Conservation (phyloP, 2,329 filamentous ascomycete species). For the Colletotrichum sp. region DNA sequence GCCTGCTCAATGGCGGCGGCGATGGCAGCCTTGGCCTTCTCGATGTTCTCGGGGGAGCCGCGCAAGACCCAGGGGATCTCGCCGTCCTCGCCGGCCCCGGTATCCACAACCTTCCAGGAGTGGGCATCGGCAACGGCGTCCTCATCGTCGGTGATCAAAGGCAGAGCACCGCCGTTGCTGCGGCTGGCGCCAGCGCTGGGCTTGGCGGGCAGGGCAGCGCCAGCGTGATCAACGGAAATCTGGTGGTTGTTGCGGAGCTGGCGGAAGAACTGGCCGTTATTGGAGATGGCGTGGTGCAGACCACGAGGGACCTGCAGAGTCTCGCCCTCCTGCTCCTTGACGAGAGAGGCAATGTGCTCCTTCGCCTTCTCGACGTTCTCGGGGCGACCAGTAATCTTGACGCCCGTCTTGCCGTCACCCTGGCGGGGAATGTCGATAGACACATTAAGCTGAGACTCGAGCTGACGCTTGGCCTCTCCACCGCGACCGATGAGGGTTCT, state of each 20-base stretch:
- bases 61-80: constrained; percentile 90
- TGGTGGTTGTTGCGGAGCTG: constrained; percentile 83
- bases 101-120: constrained; percentile 83
- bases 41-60: constrained; percentile 77
- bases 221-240: constrained; percentile 90
- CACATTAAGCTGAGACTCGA: constrained; percentile 87
- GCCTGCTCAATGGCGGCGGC: constrained; percentile 75
- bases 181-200: constrained; percentile 56
- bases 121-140: constrained; percentile 68
- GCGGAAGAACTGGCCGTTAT: constrained; percentile 94
- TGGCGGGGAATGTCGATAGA: constrained; percentile 91
- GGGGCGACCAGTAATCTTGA: constrained; percentile 84
- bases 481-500: constrained; percentile 88
- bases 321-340: constrained; percentile 88
- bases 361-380: constrained; percentile 85
- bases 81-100: constrained; percentile 62
- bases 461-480: constrained; percentile 81
- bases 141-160: constrained; percentile 91
- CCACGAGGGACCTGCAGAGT: constrained; percentile 82
- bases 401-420: constrained; percentile 79
- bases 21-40: constrained; percentile 80
- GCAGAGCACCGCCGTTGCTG: constrained; percentile 68
- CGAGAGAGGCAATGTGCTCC: constrained; percentile 76
- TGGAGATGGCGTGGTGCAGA: constrained; percentile 83
- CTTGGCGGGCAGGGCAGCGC: constrained; percentile 76